phyloP scores from a whole-genome alignment of 1,284 basidiomycete genomes.

The Neonothopanus nambi region DNA sequence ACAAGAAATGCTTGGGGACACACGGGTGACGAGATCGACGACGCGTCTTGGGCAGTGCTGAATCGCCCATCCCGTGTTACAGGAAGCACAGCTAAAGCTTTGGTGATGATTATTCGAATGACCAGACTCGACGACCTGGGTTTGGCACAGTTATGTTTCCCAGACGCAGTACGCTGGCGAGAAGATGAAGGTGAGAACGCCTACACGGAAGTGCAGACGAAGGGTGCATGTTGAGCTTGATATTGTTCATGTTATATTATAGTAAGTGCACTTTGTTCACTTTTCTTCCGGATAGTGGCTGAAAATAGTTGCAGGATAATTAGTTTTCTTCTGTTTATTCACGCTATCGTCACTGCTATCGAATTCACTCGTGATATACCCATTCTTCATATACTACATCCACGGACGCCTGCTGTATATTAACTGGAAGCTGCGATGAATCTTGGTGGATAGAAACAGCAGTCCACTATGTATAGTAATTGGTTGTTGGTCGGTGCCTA shows the following conservation, averaged over 20 bases:
- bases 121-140: constrained; percentile 73
- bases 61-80: constrained; percentile 41
- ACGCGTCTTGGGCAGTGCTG: constrained; percentile 61
- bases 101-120: constrained; percentile 75
- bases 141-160: constrained; percentile 67
- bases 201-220: background rate
- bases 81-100: constrained; percentile 41
- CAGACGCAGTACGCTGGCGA: constrained; percentile 33
- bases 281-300: background rate
- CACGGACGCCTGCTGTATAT: too few species aligned
- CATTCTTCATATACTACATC: too few species aligned
- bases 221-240: background rate
- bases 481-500: too few species aligned
- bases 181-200: background rate
- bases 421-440: too few species aligned
- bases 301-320: background rate
- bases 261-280: background rate
- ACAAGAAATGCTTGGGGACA: constrained; percentile 72
- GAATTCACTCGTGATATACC: too few species aligned
- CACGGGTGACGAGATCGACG: constrained; percentile 65
- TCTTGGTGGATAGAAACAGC: too few species aligned
- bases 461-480: too few species aligned
- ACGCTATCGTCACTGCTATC: background rate
- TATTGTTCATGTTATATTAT: background rate
- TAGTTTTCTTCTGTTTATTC: background rate